Evolutionary conservation across 2,329 filamentous ascomycete genomes (phyloP), one percentile per base, ranked within the genome.

Genomic region (Aspergillus pseudoterreus): DNA sequence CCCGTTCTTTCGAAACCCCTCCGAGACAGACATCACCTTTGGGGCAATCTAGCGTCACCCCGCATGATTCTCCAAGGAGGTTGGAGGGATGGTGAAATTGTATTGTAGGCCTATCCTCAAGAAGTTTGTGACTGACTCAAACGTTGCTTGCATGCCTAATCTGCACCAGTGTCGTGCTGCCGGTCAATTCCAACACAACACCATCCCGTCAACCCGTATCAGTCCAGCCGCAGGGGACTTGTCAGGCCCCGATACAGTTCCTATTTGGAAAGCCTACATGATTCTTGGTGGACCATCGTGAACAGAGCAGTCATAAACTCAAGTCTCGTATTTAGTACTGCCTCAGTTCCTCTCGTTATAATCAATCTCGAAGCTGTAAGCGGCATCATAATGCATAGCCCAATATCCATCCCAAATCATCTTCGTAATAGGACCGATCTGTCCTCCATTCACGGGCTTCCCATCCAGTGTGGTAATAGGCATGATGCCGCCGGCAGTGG

Each of bases 401-500:
- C 77, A 81, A 56, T 81, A 80, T 1, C 56, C 62, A 63, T 80
- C 77, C 76, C 77, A 80, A 19, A 80, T 78, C 46, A 60, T 67
- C 61, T 65, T 71, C 0, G 78, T 79, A 11, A 80, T 61, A 1
- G 72, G 67, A 0, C 78, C 77, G 22, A 79, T 50, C 57, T 72
- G 69, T 0, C 76, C 77, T 49, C 65, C 66, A 2, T 66, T 68
- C 0, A 80, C 63, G 0, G 68, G 65, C 47, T 69, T 56, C 0
- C 71, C 76, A 57, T 81, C 78, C 2, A 80, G 61, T 0, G 48
- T 53, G 0, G 75, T 78, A 22, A 81, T 78, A 0, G 77, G 78
- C 77, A 80, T 80, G 15, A 80, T 71, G 0, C 78, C 78, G 1
- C 78, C 78, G 0, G 78, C 78, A 12, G 78, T 80, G 0, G 78